Conservation (phyloP, 108 stramenopile genomes). For the Seminavis robusta region DNA sequence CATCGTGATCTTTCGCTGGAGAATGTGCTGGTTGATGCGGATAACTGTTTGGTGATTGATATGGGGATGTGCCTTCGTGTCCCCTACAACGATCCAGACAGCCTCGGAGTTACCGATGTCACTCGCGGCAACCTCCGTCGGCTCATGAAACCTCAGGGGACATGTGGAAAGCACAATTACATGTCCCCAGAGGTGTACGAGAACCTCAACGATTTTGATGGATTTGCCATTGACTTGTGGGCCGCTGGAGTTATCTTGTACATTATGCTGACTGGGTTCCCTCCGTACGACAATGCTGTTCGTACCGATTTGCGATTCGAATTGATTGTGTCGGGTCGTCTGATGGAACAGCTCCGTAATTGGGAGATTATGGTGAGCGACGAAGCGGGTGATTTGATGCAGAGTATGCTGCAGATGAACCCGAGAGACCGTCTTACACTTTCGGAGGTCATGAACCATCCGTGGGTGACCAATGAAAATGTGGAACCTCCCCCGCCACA, state of each 20-base stretch:
- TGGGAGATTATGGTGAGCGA: slow-evolving; percentile 71
- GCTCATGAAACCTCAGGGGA: slow-evolving; percentile 77
- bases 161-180: slow-evolving; percentile 94
- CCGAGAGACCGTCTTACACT: slow-evolving; percentile 75
- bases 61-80: slow-evolving; percentile 95
- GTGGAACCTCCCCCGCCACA: slow-evolving; percentile 32
- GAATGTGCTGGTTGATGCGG: slow-evolving; percentile 79
- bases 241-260: slow-evolving; percentile 92
- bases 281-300: slow-evolving; percentile 82
- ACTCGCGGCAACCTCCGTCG: slow-evolving; percentile 51
- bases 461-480: slow-evolving; percentile 61
- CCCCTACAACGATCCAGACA: slow-evolving; percentile 66
- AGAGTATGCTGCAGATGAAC: slow-evolving; percentile 68
- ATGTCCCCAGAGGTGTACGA: slow-evolving; percentile 92
- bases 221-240: slow-evolving; percentile 94
- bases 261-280: slow-evolving; percentile 94
- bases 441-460: slow-evolving; percentile 70
- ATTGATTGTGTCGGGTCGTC: slow-evolving; percentile 60
- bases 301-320: slow-evolving; percentile 76
- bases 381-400: slow-evolving; percentile 69
- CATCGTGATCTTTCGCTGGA: slow-evolving; percentile 90
- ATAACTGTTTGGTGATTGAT: slow-evolving; percentile 86
- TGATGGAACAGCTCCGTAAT: slow-evolving; percentile 60
- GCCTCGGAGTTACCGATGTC: slow-evolving; percentile 48
- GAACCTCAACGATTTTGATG: slow-evolving; percentile 76